A percentile compares a stretch with the other conserved stretches of the same genome.
Evolutionary conservation across 176 grass and related monocot species (phyloP).

Genomic region (Carex myosuroides): DNA sequence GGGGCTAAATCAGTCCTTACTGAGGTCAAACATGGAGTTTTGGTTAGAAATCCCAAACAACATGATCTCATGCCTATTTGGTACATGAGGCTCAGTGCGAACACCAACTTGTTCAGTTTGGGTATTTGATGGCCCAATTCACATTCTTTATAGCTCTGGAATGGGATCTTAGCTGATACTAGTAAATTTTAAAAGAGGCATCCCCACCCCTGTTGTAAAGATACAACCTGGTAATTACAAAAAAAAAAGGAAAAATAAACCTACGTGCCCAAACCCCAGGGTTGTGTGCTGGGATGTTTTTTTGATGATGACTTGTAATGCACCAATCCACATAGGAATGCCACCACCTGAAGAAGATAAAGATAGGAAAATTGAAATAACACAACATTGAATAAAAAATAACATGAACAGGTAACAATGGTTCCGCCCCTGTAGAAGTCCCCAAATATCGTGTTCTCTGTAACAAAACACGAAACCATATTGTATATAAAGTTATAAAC

Average conservation of each 20-base stretch:
- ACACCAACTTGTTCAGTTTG: not conserved
- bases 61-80: not conserved
- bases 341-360: conserved; percentile 58
- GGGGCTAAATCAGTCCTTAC: not conserved
- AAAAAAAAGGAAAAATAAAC: conserved; percentile 21
- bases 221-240: not conserved
- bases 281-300: conserved; percentile 69
- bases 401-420: not conserved
- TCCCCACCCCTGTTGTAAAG: not conserved
- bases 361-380: conserved; percentile 11
- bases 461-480: not conserved
- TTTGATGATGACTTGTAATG: conserved; percentile 94
- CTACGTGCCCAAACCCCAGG: conserved; percentile 94
- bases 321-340: conserved; percentile 84
- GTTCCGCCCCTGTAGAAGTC: not conserved
- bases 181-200: not conserved
- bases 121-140: not conserved
- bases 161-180: not conserved
- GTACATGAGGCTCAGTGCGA: not conserved
- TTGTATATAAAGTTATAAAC: not conserved
- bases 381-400: not conserved
- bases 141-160: not conserved
- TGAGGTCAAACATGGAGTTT: not conserved
- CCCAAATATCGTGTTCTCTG: not conserved
- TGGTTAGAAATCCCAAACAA: not conserved